Evolutionary conservation across 225 moss, liverwort and hornwort genomes (phyloP).

Genomic region (Sphagnum tenellum): DNA sequence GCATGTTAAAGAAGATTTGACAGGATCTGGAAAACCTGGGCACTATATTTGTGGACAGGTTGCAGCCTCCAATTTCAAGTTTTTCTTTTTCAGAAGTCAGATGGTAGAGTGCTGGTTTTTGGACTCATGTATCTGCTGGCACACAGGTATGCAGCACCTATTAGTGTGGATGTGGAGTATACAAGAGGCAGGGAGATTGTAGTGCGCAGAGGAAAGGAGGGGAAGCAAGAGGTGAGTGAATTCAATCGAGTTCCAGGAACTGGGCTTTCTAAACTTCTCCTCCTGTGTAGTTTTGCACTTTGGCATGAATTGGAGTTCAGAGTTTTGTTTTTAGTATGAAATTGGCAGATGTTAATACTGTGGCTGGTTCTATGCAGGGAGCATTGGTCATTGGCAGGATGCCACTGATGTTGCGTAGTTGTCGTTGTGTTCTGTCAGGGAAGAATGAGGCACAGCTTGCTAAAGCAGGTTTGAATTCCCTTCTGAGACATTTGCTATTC

Average conservation of each 20-base stretch:
- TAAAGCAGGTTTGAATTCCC: constrained; percentile 53
- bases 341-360: no score
- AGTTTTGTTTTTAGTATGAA: no score
- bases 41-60: no score
- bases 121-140: not conserved
- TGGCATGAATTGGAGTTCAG: no score
- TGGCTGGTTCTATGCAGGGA: constrained; percentile 36
- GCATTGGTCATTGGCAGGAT: constrained; percentile 87
- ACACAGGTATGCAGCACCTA: constrained; percentile 87
- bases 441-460: constrained; percentile 94
- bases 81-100: no score
- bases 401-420: constrained; percentile 98
- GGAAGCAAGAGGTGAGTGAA: constrained; percentile 49
- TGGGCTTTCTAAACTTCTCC: no score
- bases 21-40: no score
- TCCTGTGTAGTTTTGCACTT: no score
- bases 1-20: no score
- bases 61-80: no score
- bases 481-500: not conserved
- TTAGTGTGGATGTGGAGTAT: constrained; percentile 96
- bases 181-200: constrained; percentile 97
- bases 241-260: no score
- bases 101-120: not conserved
- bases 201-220: constrained; percentile 90
- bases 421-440: constrained; percentile 85